These are phyloP conservation scores for Dysphania ambrosioides DNA, from an alignment of 148 eudicot genomes.

Conservation along the genomic window DNA sequence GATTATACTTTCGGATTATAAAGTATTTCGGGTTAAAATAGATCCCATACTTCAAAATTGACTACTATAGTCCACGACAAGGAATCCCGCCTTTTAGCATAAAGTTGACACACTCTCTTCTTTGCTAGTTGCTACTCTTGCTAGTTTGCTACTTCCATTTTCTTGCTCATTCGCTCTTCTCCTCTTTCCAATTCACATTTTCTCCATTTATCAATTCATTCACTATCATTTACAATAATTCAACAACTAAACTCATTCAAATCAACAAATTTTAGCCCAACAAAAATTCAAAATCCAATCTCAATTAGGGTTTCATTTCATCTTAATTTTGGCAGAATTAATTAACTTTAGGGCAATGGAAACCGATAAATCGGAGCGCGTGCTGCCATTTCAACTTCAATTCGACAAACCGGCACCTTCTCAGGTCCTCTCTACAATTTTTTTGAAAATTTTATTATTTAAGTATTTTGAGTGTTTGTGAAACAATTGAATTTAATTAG, in stretches of 20 bases:
- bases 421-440: conserved; percentile 42
- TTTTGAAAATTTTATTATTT: neutral
- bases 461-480: neutral
- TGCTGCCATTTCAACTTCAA: conserved; percentile 91
- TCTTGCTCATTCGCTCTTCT: neutral
- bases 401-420: conserved; percentile 87
- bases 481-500: conserved; percentile 30
- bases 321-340: neutral
- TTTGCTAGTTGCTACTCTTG: too few species aligned
- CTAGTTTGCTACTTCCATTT: neutral
- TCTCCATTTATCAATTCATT: neutral
- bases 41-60: too few species aligned
- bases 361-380: conserved; percentile 50
- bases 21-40: too few species aligned
- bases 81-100: neutral
- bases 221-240: neutral
- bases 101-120: neutral
- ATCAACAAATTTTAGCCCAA: neutral
- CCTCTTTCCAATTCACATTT: neutral
- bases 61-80: too few species aligned
- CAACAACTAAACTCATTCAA: neutral
- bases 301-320: conserved; percentile 4
- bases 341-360: conserved; percentile 40
- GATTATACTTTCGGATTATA: too few species aligned
- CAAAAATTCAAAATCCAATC: neutral